Percentiles rank a stretch among this genome's conserved stretches.
Conservation (phyloP, 2,329 filamentous ascomycete species). For the Fusarium cicatricum region DNA sequence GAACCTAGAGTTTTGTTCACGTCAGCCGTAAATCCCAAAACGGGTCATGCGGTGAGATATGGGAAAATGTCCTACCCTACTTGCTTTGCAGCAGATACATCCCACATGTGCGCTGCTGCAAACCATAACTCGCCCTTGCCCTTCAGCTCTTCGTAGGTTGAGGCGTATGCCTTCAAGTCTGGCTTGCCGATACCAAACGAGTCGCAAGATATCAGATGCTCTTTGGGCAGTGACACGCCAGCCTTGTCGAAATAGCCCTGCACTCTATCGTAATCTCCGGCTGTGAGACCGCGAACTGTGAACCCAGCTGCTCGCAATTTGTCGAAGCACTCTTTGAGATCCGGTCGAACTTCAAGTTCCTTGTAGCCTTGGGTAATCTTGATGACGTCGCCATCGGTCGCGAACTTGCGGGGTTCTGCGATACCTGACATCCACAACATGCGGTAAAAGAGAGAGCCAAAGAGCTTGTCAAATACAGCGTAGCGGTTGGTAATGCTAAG, state of each 20-base stretch:
- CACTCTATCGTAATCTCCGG: slow-evolving; percentile 25
- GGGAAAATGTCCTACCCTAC: slow-evolving; percentile 20
- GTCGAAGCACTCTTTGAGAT: slow-evolving; percentile 22
- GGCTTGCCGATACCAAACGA: slow-evolving; percentile 31
- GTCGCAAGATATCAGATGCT: slow-evolving; percentile 30
- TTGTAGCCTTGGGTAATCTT: too few relatives aligned
- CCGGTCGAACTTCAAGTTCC: slow-evolving; percentile 8
- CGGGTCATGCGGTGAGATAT: not conserved
- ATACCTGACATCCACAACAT: too few relatives aligned
- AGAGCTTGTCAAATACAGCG: too few relatives aligned
- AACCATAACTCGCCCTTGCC: slow-evolving; percentile 30
- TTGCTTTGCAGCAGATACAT: slow-evolving; percentile 28
- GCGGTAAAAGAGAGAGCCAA: too few relatives aligned
- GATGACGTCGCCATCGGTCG: too few relatives aligned
- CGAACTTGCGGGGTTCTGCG: too few relatives aligned
- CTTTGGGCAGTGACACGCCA: slow-evolving; percentile 22
- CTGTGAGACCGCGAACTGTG: slow-evolving; percentile 26
- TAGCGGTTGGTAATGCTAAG: too few relatives aligned
- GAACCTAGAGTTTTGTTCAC: slow-evolving; percentile 12
- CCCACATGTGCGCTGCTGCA: slow-evolving; percentile 34
- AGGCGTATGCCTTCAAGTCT: slow-evolving; percentile 30
- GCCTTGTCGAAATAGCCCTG: slow-evolving; percentile 28
- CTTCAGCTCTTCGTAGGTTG: slow-evolving; percentile 26
- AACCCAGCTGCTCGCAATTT: slow-evolving; percentile 27
- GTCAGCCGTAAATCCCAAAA: not conserved